Base-by-base conservation (phyloP, 257 asterid genomes). In the Ilex asprella region DNA sequence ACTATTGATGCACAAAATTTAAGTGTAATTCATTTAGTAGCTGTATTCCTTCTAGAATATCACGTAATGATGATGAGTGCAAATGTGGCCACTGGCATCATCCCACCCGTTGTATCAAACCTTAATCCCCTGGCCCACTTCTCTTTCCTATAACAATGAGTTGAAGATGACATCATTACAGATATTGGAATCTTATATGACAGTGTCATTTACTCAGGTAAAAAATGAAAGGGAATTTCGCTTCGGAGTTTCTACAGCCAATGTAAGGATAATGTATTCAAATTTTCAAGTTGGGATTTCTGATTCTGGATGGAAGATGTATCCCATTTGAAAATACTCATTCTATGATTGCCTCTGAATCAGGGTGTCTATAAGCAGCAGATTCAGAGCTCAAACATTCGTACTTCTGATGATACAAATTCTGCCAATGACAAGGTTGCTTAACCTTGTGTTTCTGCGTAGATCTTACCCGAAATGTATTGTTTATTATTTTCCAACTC, bases 391-490 rank as follows among this genome's bases (percentile, higher is more conserved):
- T 57, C 44, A 14, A 56, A 29, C 30, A 55, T 31, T 67, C 62
- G 57, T 43, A 67, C 27, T 30, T 12, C 51, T 32, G 31, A 54
- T 31, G 56, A 62, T 67, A 39, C 69, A 58, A 62, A 52, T 55
- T 57, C 68, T 60, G 73, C 66, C 43, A 64, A 27, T 50, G 87
- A 82, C 74, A 70, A 80, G 89, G 93, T 84, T 62, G 62, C 62
- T 55, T 60, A 16, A 59, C 47, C 57, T 62, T 73, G 15, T 39
- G 27, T 21, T 21, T 21, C 27, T 21, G 27, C 1, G 49, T 64
- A 31, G 63, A 63, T 30, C 39, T 60, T 55, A 30, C 31, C 57
- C 47, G 56, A 54, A 53, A 64, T 51, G 27, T 11, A 32, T 62
- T 6, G 55, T 58, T 55, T 13, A 27, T 56, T 29, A 15, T 69